These are phyloP conservation scores for Cytospora piceae DNA, from an alignment of 2,329 filamentous ascomycete species.

Conservation along the genomic window DNA sequence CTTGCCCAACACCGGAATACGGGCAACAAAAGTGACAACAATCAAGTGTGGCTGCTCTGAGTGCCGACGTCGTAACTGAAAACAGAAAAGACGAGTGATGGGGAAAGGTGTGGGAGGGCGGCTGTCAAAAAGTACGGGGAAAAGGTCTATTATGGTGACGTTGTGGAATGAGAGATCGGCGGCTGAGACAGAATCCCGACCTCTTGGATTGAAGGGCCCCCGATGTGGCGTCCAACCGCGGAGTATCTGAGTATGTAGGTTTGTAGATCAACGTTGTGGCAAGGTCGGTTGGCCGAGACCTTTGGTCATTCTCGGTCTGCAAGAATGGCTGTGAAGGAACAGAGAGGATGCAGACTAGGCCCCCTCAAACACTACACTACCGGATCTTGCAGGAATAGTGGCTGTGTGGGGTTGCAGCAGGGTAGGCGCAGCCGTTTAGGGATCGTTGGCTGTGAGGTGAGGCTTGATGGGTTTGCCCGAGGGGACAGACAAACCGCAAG, in stretches of 20 bases:
- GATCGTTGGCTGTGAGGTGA: not conserved
- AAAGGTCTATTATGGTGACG: slow-evolving; percentile 14
- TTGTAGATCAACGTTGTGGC: slow-evolving; percentile 10
- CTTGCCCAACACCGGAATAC: not conserved
- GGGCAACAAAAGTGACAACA: no score
- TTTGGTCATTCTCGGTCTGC: slow-evolving; percentile 3
- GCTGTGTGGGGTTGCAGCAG: slow-evolving; percentile 9
- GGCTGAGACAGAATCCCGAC: slow-evolving; percentile 22
- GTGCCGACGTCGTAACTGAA: not conserved
- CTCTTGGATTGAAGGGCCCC: slow-evolving; percentile 6
- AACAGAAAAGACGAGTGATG: slow-evolving; percentile 1
- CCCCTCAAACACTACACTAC: slow-evolving; percentile 9
- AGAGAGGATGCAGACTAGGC: slow-evolving; percentile 17
- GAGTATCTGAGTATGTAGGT: not conserved
- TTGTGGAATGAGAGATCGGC: slow-evolving; percentile 19
- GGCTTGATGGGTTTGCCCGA: not conserved
- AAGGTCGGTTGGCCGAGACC: not conserved
- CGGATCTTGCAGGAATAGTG: slow-evolving; percentile 22
- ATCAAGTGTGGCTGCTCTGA: not conserved
- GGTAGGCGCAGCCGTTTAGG: slow-evolving; percentile 2
- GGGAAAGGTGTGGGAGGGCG: slow-evolving; percentile 8
- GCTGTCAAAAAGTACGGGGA: slow-evolving; percentile 8
- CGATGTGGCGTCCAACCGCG: slow-evolving; percentile 15
- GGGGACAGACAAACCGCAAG: not conserved
- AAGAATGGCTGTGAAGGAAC: not conserved